A percentile compares a stretch with the other conserved stretches of the same genome.
These are phyloP conservation scores for Penicillium lividum DNA, from an alignment of 495 filamentous ascomycete genomes.

Conservation along the genomic window DNA sequence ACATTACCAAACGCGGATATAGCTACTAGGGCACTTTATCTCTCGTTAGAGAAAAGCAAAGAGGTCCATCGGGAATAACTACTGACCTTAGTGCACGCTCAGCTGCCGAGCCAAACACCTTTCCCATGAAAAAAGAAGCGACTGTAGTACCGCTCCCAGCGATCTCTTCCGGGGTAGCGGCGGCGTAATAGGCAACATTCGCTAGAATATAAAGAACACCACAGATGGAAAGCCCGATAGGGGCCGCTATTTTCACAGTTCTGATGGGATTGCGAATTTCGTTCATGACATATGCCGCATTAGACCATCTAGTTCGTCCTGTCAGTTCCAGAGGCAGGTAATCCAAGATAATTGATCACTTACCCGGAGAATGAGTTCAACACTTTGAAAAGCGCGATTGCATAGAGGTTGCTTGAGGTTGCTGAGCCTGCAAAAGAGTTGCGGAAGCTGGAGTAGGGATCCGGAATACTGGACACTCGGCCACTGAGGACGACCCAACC, in stretches of 20 bases:
- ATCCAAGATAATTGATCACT: background rate
- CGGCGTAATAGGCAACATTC: slow-evolving; percentile 68
- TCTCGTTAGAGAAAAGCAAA: background rate
- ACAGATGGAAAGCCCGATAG: slow-evolving; percentile 57
- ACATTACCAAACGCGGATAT: slow-evolving; percentile 67
- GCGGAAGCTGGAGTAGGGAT: slow-evolving; percentile 35
- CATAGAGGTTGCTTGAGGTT: slow-evolving; percentile 36
- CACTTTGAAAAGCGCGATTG: slow-evolving; percentile 67
- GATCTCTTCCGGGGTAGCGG: slow-evolving; percentile 64
- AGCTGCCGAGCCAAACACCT: slow-evolving; percentile 55
- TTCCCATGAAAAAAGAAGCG: slow-evolving; percentile 64
- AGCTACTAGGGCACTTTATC: slow-evolving; percentile 52
- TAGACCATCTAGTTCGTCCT: slow-evolving; percentile 40
- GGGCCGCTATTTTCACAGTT: slow-evolving; percentile 61
- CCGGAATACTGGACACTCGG: slow-evolving; percentile 29
- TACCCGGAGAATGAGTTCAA: slow-evolving; percentile 65
- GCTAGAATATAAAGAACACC: slow-evolving; percentile 62
- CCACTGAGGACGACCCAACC: slow-evolving; percentile 37
- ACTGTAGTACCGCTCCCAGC: slow-evolving; percentile 63
- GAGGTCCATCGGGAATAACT: background rate
- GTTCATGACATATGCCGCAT: slow-evolving; percentile 70
- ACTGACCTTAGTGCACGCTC: slow-evolving; percentile 25
- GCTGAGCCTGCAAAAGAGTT: slow-evolving; percentile 35
- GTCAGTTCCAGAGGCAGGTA: too few species aligned
- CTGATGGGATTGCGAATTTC: slow-evolving; percentile 68